Evolutionary conservation across 306 rosid species (phyloP).

Genomic region (Fragaria ananassa): DNA sequence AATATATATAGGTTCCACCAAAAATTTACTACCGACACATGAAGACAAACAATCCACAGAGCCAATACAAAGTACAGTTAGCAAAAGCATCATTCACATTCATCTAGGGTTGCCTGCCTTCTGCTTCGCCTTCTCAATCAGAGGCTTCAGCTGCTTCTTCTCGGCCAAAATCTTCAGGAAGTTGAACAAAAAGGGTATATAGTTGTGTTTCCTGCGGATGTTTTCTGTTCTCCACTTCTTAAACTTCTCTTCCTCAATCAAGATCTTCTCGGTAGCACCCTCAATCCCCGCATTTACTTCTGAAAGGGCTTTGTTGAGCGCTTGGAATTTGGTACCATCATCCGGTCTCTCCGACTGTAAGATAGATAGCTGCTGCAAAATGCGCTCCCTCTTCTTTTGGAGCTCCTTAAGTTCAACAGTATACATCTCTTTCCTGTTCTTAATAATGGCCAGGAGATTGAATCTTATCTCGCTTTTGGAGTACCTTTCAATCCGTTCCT

Average conservation of each 20-base stretch:
- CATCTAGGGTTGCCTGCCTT: constrained; percentile 62
- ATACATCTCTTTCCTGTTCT: constrained; percentile 84
- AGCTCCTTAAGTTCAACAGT: constrained; percentile 93
- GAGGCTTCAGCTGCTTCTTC: constrained; percentile 98
- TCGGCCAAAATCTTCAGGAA: constrained; percentile 94
- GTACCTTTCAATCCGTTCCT: constrained; percentile 92
- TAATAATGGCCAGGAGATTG: constrained; percentile 88
- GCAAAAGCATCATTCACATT: constrained; percentile 20
- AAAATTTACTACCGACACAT: background rate
- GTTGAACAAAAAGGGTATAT: constrained; percentile 94
- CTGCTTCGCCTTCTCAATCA: constrained; percentile 95
- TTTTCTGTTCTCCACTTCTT: constrained; percentile 95
- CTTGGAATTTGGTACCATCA: constrained; percentile 54
- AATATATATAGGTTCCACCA: background rate
- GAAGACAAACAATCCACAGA: constrained; percentile 1
- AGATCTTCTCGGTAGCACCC: constrained; percentile 76
- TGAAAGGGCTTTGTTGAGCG: constrained; percentile 80
- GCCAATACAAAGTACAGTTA: background rate
- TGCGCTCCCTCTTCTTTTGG: constrained; percentile 92
- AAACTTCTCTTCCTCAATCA: constrained; percentile 92
- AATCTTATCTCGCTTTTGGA: constrained; percentile 84
- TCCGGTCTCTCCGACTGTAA: constrained; percentile 57
- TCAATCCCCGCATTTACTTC: constrained; percentile 91
- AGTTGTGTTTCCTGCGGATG: constrained; percentile 90
- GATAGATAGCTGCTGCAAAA: constrained; percentile 81